Evolutionary conservation across 305 asterid genomes (phyloP).

Genomic region (Withania somnifera): DNA sequence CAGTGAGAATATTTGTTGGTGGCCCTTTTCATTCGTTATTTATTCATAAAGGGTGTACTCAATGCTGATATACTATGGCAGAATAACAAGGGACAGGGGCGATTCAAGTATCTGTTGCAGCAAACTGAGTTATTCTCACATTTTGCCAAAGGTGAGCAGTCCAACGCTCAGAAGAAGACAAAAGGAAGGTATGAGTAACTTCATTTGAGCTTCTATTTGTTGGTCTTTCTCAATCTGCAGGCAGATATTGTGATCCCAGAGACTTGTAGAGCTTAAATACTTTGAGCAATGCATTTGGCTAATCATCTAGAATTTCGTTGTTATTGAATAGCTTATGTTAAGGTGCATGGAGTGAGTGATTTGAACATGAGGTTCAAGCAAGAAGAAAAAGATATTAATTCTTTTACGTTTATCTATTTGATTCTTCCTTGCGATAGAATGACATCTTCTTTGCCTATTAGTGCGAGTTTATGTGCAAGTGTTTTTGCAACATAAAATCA

Average conservation of each 20-base stretch:
- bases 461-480: neutral
- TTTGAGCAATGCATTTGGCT: neutral
- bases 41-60: neutral
- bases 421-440: neutral
- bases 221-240: neutral
- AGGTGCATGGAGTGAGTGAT: neutral
- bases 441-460: neutral
- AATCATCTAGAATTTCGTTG: neutral
- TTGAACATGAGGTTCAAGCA: neutral
- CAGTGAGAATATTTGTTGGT: neutral
- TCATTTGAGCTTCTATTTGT: neutral
- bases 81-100: constrained; percentile 93
- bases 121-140: constrained; percentile 98
- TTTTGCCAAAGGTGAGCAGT: constrained; percentile 87
- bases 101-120: constrained; percentile 85
- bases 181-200: constrained; percentile 67
- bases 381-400: neutral
- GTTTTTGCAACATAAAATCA: neutral
- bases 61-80: constrained; percentile 24
- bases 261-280: neutral
- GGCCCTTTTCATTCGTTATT: neutral
- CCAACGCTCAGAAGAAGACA: constrained; percentile 56
- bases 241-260: neutral
- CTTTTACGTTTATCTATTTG: neutral
- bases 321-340: neutral